phyloP scores from a whole-genome alignment of 371 early-diverging fungal genomes.

The Zychaea mexicana region DNA sequence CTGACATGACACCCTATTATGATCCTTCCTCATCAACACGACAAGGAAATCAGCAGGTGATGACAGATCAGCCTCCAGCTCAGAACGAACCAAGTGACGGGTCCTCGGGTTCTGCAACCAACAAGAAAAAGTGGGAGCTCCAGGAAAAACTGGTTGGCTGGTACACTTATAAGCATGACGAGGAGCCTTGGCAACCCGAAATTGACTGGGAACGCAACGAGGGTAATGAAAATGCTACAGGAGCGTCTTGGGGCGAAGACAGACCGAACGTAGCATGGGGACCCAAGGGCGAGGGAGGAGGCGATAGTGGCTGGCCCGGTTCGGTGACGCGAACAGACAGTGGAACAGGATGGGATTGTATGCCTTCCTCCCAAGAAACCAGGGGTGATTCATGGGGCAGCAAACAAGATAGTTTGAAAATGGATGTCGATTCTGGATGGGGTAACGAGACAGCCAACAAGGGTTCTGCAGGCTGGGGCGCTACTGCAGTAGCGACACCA shows the following conservation, averaged over 20 bases:
- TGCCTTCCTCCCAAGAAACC: slow-evolving; percentile 1
- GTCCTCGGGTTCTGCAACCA: not conserved
- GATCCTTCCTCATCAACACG: not conserved
- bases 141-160: slow-evolving; percentile 16
- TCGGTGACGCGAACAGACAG: not conserved
- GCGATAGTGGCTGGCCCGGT: slow-evolving; percentile 1
- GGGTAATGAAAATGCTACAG: not conserved
- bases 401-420: not conserved
- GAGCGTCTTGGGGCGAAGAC: slow-evolving; percentile 22
- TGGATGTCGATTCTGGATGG: not conserved
- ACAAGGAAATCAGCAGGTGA: not conserved
- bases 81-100: not conserved
- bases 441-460: not conserved
- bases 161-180: slow-evolving; percentile 23
- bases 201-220: slow-evolving; percentile 20
- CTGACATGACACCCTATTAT: not conserved
- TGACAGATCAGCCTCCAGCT: not conserved
- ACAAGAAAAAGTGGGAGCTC: not conserved
- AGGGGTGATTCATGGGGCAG: not conserved
- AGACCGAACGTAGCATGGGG: slow-evolving; percentile 17
- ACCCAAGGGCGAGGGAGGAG: not conserved
- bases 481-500: no score
- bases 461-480: no score
- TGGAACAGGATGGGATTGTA: slow-evolving; percentile 2
- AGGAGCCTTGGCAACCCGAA: slow-evolving; percentile 22